These are phyloP conservation scores for Saposhnikovia divaricata DNA, from an alignment of 129 eudicot genomes.

Conservation along the genomic window DNA sequence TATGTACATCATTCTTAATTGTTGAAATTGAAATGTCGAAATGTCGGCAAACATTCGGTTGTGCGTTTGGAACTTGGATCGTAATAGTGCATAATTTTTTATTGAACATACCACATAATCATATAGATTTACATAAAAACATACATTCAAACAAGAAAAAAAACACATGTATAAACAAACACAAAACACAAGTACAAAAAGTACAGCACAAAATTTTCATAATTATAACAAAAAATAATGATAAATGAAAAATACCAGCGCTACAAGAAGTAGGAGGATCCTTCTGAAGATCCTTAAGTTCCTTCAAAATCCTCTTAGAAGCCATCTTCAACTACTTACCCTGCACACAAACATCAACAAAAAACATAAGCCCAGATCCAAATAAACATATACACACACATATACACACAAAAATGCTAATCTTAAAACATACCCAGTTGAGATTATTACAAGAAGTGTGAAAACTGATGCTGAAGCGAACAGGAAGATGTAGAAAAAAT, in stretches of 20 bases:
- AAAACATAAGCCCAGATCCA: neutral
- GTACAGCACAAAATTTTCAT: too few relatives aligned
- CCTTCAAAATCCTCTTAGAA: conserved; percentile 11
- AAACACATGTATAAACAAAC: too few relatives aligned
- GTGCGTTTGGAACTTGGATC: too few relatives aligned
- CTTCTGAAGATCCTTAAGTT: conserved; percentile 11
- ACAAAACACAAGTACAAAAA: too few relatives aligned
- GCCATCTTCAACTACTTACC: neutral
- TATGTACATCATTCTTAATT: too few relatives aligned
- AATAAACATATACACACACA: neutral
- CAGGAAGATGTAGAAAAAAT: neutral
- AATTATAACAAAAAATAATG: too few relatives aligned
- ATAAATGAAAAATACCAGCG: neutral
- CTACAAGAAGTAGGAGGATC: conserved; percentile 12
- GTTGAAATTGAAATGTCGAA: too few relatives aligned
- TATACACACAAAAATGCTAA: neutral
- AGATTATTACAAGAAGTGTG: neutral
- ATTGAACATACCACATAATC: too few relatives aligned
- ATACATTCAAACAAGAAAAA: too few relatives aligned
- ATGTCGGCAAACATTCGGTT: too few relatives aligned
- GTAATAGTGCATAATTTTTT: too few relatives aligned
- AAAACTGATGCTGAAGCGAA: neutral
- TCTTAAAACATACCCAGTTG: neutral
- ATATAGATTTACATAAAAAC: too few relatives aligned
- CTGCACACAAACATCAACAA: conserved; percentile 1